These are phyloP conservation scores for Cenchrus americanus DNA, from an alignment of 176 grass and related monocot species.

Conservation along the genomic window DNA sequence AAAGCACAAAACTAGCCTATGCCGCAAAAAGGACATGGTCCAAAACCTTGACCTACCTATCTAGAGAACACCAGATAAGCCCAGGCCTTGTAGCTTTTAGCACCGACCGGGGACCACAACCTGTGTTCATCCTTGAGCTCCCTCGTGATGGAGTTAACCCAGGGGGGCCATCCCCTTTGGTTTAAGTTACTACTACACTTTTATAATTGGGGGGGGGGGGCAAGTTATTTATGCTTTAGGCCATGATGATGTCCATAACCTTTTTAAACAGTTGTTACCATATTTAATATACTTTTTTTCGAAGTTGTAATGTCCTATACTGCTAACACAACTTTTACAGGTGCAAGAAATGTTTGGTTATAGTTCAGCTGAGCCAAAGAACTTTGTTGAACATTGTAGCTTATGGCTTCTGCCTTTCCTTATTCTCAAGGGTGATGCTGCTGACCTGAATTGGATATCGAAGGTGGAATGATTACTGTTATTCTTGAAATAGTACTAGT, in stretches of 20 bases:
- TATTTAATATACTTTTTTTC: conserved; percentile 9
- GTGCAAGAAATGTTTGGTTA: conserved; percentile 78
- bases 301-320: neutral
- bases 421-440: conserved; percentile 65
- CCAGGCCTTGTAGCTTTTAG: no score
- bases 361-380: conserved; percentile 54
- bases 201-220: neutral
- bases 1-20: no score
- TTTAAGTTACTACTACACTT: neutral
- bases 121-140: no score
- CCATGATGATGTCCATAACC: conserved; percentile 2
- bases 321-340: conserved; percentile 47
- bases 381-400: conserved; percentile 76
- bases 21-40: no score
- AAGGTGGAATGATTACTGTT: conserved; percentile 56
- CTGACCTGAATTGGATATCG: conserved; percentile 83
- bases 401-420: conserved; percentile 75
- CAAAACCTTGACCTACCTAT: no score
- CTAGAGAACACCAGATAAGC: no score
- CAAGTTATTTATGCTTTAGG: conserved; percentile 13
- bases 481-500: conserved; percentile 16
- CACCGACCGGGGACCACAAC: no score
- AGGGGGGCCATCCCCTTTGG: neutral
- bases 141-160: no score
- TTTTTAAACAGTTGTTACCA: neutral